Conservation (phyloP, 805 yeast genomes). For the Ogataea degrootiae region DNA sequence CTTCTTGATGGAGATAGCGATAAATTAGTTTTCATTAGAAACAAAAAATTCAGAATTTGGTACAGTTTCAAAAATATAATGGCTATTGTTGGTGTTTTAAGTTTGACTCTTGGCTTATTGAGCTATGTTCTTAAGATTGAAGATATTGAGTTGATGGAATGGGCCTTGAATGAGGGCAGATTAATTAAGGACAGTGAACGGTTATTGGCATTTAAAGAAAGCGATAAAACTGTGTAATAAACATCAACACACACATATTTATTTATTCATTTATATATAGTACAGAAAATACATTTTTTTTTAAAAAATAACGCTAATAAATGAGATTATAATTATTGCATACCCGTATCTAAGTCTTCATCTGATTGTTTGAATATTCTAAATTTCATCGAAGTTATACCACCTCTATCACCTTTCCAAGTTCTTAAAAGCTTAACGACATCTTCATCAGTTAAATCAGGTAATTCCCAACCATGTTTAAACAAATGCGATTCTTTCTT, state of each 20-base stretch:
- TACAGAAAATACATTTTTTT: too few relatives aligned
- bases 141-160: conserved; percentile 6
- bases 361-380: conserved; percentile 30
- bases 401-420: conserved; percentile 86
- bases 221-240: too few relatives aligned
- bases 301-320: too few relatives aligned
- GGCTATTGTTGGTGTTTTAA: conserved; percentile 27
- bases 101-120: conserved; percentile 21
- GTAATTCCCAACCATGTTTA: conserved; percentile 63
- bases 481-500: conserved; percentile 61
- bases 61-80: conserved; percentile 20
- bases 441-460: conserved; percentile 59
- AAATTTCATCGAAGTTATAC: conserved; percentile 58
- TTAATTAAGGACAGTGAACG: not conserved
- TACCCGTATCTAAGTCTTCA: not conserved
- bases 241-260: too few relatives aligned
- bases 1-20: conserved; percentile 48
- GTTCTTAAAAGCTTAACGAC: conserved; percentile 56
- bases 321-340: not conserved
- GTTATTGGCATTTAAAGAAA: not conserved
- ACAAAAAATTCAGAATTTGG: conserved; percentile 7
- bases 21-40: conserved; percentile 38
- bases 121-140: conserved; percentile 25
- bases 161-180: not conserved
- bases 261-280: too few relatives aligned